Evolutionary conservation across 768 basidiomycete genomes (phyloP).

Genomic region (Rickenella mellea): DNA sequence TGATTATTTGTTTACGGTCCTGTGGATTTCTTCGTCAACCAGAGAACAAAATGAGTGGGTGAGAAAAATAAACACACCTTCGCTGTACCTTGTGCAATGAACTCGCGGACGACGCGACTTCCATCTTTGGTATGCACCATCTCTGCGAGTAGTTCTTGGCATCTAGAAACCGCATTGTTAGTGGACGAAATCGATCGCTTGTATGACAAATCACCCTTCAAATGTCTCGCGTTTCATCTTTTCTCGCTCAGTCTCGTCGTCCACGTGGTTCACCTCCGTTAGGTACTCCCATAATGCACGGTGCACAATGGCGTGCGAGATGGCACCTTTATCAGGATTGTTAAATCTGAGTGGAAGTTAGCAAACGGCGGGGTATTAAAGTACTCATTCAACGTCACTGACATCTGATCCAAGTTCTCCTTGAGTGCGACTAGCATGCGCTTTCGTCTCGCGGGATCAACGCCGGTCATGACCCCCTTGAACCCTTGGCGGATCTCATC

Average conservation of each 20-base stretch:
- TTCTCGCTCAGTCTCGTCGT: constrained; percentile 60
- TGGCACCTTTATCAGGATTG: constrained; percentile 82
- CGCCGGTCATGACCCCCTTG: constrained; percentile 53
- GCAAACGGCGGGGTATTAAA: neutral
- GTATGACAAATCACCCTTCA: constrained; percentile 45
- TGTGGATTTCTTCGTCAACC: constrained; percentile 15
- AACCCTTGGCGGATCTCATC: constrained; percentile 60
- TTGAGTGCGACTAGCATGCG: constrained; percentile 62
- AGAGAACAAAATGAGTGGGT: neutral
- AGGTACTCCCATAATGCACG: constrained; percentile 84
- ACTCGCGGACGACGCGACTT: constrained; percentile 75
- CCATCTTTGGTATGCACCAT: constrained; percentile 94
- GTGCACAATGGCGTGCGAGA: constrained; percentile 83
- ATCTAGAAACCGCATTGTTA: constrained; percentile 29
- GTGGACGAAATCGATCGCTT: neutral
- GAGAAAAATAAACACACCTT: constrained; percentile 39
- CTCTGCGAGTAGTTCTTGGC: constrained; percentile 79
- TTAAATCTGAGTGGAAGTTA: constrained; percentile 55
- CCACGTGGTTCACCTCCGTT: constrained; percentile 41
- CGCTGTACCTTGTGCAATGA: constrained; percentile 73
- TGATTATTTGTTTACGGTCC: constrained; percentile 89
- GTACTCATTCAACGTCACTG: constrained; percentile 16
- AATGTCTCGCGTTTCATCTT: constrained; percentile 73
- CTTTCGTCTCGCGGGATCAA: constrained; percentile 52
- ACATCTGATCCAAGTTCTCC: constrained; percentile 72